phyloP scores from a whole-genome alignment of 345 rosid genomes.

The Raphanus raphanistrum region DNA sequence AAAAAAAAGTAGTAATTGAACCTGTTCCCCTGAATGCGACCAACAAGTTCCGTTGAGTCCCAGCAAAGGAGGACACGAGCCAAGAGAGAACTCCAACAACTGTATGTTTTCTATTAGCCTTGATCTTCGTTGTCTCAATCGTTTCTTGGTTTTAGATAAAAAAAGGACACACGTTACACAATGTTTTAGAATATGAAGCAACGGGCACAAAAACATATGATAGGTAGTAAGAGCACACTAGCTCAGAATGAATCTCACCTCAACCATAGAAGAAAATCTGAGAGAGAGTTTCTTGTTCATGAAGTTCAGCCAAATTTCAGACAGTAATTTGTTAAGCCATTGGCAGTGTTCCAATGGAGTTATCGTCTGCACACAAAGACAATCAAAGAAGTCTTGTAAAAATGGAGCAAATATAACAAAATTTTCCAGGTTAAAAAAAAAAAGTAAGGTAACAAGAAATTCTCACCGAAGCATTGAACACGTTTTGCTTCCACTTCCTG shows the following conservation, averaged over 20 bases:
- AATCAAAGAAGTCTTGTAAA: slow-evolving; percentile 6
- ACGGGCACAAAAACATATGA: neutral
- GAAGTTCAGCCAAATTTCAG: slow-evolving; percentile 78
- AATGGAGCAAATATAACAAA: slow-evolving; percentile 3
- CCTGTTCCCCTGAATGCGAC: slow-evolving; percentile 88
- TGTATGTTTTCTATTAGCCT: slow-evolving; percentile 78
- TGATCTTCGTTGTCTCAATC: slow-evolving; percentile 66
- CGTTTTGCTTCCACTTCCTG: slow-evolving; percentile 72
- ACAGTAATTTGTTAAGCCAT: slow-evolving; percentile 86
- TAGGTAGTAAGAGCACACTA: neutral
- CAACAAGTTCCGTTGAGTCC: slow-evolving; percentile 84
- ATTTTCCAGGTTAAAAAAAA: neutral
- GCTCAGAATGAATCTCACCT: slow-evolving; percentile 51
- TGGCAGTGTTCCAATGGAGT: slow-evolving; percentile 94
- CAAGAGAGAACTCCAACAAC: slow-evolving; percentile 80
- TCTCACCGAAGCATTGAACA: slow-evolving; percentile 60
- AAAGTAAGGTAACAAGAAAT: neutral
- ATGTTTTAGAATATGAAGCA: neutral
- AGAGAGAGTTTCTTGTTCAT: slow-evolving; percentile 67
- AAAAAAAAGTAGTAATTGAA: slow-evolving; percentile 30
- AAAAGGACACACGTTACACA: neutral
- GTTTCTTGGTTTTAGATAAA: slow-evolving; percentile 60
- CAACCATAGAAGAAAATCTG: slow-evolving; percentile 73
- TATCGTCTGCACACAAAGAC: slow-evolving; percentile 52
- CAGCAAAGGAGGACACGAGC: slow-evolving; percentile 70